These are phyloP conservation scores for Urochloa ruziziensis DNA, from an alignment of 176 grass and related monocot species.

Conservation along the genomic window DNA sequence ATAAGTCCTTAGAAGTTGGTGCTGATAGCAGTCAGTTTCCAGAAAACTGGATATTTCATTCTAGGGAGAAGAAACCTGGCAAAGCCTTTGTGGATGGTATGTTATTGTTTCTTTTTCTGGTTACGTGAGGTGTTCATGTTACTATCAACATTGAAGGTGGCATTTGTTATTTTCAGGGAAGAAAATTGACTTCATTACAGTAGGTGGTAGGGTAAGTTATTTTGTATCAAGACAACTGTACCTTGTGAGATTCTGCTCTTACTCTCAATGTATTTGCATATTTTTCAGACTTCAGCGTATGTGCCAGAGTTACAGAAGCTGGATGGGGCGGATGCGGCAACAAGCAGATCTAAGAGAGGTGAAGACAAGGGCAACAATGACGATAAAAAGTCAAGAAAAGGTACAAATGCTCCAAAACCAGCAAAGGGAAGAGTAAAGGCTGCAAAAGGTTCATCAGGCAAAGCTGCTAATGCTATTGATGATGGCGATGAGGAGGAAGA, in stretches of 20 bases:
- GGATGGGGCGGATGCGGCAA: background rate
- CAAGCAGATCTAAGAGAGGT: conserved; percentile 2
- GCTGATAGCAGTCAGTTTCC: conserved; percentile 46
- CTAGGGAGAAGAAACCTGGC: conserved; percentile 53
- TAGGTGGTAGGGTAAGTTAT: conserved; percentile 36
- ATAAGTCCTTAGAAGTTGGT: conserved; percentile 47
- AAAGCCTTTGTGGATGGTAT: conserved; percentile 53
- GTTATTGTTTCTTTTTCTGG: background rate
- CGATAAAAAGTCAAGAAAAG: background rate
- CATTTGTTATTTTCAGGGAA: conserved; percentile 32
- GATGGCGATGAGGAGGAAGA: background rate
- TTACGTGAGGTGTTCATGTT: background rate
- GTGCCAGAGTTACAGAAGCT: conserved; percentile 38
- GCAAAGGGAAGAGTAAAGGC: background rate
- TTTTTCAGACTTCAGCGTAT: conserved; percentile 34
- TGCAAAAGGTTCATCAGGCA: background rate
- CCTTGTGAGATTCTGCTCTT: background rate
- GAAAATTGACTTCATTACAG: conserved; percentile 40
- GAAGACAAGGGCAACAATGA: background rate
- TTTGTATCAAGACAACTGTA: background rate
- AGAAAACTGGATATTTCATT: conserved; percentile 50
- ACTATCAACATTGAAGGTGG: background rate
- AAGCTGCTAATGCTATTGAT: background rate
- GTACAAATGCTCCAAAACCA: background rate
- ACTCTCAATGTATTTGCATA: background rate